These are phyloP conservation scores for Lasiosphaeria hispida DNA, from an alignment of 495 filamentous ascomycete species.

Conservation along the genomic window DNA sequence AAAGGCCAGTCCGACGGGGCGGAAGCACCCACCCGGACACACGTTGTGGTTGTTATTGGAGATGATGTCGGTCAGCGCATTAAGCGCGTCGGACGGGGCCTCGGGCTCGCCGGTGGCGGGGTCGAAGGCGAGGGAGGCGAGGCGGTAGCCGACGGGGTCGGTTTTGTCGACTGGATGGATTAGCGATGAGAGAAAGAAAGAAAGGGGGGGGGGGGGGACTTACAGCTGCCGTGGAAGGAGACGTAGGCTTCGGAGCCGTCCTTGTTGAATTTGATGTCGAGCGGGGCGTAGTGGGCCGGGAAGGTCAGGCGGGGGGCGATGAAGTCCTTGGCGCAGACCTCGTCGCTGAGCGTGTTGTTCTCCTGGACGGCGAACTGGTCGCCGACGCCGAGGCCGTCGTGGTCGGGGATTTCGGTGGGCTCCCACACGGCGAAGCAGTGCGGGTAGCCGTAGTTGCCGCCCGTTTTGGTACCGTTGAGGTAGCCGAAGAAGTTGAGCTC, in stretches of 20 bases:
- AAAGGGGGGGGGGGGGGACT: no score
- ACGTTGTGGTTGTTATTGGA: conserved; percentile 39
- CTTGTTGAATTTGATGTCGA: conserved; percentile 50
- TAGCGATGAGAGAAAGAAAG: background rate
- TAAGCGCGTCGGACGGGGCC: conserved; percentile 31
- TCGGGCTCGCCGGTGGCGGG: conserved; percentile 39
- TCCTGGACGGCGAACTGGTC: conserved; percentile 48
- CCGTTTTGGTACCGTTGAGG: conserved; percentile 47
- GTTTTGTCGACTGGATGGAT: conserved; percentile 35
- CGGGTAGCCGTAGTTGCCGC: conserved; percentile 60
- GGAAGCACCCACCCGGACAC: conserved; percentile 51
- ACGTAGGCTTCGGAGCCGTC: conserved; percentile 45
- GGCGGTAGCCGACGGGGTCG: conserved; percentile 50
- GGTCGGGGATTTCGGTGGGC: conserved; percentile 49
- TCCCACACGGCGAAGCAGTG: conserved; percentile 62
- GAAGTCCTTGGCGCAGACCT: conserved; percentile 38
- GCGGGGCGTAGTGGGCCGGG: conserved; percentile 53
- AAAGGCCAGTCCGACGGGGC: conserved; percentile 50
- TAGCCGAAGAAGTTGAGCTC: conserved; percentile 67
- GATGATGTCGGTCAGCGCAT: conserved; percentile 44
- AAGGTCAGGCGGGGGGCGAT: conserved; percentile 49
- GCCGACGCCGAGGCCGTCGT: conserved; percentile 44
- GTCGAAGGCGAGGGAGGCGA: conserved; percentile 40
- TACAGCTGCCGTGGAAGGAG: conserved; percentile 56
- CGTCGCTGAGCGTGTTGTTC: conserved; percentile 46